These are phyloP conservation scores for Giardia muris DNA, from an alignment of 208 protist genomes.

Conservation along the genomic window DNA sequence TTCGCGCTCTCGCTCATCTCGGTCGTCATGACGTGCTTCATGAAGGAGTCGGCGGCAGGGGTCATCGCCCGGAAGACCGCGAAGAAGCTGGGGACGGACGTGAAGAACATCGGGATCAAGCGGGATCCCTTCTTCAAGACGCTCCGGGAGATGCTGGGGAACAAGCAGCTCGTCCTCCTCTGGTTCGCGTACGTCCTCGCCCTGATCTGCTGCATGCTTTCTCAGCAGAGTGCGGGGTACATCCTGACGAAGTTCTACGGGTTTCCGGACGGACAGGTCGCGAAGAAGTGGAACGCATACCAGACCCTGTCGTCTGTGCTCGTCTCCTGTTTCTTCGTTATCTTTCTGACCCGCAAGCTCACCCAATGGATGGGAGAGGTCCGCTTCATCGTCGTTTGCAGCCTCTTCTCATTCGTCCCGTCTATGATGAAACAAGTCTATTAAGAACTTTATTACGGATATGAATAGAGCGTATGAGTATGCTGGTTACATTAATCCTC, in stretches of 20 bases:
- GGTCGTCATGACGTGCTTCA: not conserved
- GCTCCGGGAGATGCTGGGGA: not conserved
- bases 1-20: not conserved
- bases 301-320: not conserved
- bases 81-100: not conserved
- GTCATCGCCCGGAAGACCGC: not conserved
- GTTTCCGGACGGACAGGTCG: not conserved
- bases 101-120: not conserved
- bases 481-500: no score
- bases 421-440: no score
- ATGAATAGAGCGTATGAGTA: no score
- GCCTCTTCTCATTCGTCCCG: not conserved
- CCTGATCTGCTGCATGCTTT: not conserved
- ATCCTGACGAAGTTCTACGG: not conserved
- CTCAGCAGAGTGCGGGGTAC: not conserved
- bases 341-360: not conserved
- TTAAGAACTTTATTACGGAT: no score
- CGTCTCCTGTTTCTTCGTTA: not conserved
- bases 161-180: not conserved
- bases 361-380: not conserved
- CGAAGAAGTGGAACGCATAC: not conserved
- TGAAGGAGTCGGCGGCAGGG: not conserved
- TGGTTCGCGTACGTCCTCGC: not conserved
- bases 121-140: not conserved
- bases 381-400: not conserved